Conservation (phyloP, 2,329 filamentous ascomycete species). For the Pseudopithomyces chartarum region DNA sequence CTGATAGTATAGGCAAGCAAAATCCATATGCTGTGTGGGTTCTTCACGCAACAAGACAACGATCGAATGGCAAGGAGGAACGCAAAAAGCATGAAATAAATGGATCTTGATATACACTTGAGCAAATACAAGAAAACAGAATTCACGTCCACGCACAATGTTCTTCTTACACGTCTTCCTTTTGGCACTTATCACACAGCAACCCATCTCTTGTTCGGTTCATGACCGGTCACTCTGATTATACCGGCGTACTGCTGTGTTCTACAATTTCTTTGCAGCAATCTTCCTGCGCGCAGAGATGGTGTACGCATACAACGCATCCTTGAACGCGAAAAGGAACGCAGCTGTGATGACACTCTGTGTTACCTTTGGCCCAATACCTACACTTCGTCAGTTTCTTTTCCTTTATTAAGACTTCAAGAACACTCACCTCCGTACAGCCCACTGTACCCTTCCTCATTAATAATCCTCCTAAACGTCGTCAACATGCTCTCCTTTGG, state of each 20-base stretch:
- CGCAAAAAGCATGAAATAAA: too few species aligned
- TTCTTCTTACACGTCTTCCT: too few species aligned
- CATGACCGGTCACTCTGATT: too few species aligned
- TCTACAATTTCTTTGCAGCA: constrained; percentile 16
- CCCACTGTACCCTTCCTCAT: constrained; percentile 87
- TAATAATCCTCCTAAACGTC: constrained; percentile 78
- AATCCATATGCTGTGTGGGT: too few species aligned
- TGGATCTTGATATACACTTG: too few species aligned
- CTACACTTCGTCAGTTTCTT: constrained; percentile 52
- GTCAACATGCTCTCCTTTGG: constrained; percentile 80
- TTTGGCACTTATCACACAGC: too few species aligned
- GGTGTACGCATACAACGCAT: constrained; percentile 86
- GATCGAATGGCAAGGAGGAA: too few species aligned
- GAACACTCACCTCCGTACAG: constrained; percentile 82
- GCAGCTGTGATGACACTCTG: constrained; percentile 97
- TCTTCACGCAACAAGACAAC: too few species aligned
- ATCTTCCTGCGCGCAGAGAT: constrained; percentile 64
- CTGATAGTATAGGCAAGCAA: too few species aligned
- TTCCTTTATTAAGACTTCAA: neutral
- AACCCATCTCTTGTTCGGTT: too few species aligned
- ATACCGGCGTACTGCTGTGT: neutral
- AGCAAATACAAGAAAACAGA: too few species aligned
- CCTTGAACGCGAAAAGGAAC: constrained; percentile 97
- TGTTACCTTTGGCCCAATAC: constrained; percentile 93
- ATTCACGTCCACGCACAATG: too few species aligned